Evolutionary conservation across 2,329 filamentous ascomycete genomes (phyloP).

Genomic region (Aspergillus glaucus): DNA sequence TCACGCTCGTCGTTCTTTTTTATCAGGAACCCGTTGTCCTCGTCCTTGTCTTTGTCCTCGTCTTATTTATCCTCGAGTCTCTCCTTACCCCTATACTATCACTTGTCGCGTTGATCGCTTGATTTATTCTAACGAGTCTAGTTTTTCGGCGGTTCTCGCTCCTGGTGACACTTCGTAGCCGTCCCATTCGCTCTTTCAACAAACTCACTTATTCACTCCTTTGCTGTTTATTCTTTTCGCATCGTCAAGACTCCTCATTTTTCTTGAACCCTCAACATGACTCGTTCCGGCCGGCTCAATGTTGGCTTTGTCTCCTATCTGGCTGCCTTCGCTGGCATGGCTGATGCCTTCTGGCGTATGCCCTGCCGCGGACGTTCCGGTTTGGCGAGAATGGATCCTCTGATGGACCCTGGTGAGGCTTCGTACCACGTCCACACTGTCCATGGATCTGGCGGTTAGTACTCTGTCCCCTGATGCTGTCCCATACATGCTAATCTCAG

Average conservation of each 20-base stretch:
- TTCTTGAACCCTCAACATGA: slow-evolving; percentile 10
- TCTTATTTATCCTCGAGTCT: too few species aligned
- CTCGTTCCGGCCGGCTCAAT: slow-evolving; percentile 10
- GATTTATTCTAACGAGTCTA: background rate
- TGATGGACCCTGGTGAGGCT: slow-evolving; percentile 57
- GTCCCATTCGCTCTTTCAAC: background rate
- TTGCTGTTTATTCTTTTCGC: background rate
- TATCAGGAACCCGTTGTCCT: too few species aligned
- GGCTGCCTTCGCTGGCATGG: slow-evolving; percentile 27
- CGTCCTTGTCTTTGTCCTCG: too few species aligned
- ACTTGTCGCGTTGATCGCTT: too few species aligned
- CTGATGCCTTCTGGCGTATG: slow-evolving; percentile 80
- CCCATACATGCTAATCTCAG: slow-evolving; percentile 4
- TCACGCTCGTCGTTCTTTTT: too few species aligned
- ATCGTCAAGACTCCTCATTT: slow-evolving; percentile 1
- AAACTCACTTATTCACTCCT: background rate
- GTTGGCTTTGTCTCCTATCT: slow-evolving; percentile 19
- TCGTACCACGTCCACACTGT: slow-evolving; percentile 67
- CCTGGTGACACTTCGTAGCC: background rate
- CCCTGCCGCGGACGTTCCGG: slow-evolving; percentile 68
- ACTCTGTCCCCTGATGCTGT: background rate
- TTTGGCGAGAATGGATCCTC: slow-evolving; percentile 68
- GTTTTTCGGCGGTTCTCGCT: background rate
- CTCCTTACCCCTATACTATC: too few species aligned
- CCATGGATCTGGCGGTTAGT: slow-evolving; percentile 70